Evolutionary conservation across 148 eudicot genomes (phyloP).

Genomic region (Heliamphora exappendiculata): DNA sequence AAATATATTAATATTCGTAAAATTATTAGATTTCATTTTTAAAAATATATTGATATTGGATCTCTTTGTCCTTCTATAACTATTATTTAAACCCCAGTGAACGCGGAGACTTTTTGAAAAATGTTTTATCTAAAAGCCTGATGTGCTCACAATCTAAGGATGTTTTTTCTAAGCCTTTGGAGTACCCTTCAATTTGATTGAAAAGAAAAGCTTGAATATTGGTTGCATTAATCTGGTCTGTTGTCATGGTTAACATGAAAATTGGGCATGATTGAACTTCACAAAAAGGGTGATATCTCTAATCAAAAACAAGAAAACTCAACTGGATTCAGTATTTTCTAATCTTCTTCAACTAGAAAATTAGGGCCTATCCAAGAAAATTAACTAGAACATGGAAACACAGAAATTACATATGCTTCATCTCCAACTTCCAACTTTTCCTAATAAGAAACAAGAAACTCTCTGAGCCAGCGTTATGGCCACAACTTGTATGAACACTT

Average conservation of each 20-base stretch:
- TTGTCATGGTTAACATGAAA: background rate
- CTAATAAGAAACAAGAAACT: background rate
- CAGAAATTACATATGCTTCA: background rate
- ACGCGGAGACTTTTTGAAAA: background rate
- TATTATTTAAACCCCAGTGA: too few species aligned
- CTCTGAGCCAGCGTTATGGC: background rate
- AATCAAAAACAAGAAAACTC: background rate
- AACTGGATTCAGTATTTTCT: background rate
- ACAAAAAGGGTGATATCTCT: background rate
- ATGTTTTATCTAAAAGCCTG: too few species aligned
- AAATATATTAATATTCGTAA: too few species aligned
- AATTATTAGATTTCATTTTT: too few species aligned
- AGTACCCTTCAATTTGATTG: too few species aligned
- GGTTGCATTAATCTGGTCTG: background rate
- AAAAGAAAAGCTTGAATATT: background rate
- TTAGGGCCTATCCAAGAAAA: background rate
- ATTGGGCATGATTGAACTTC: background rate
- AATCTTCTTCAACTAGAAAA: background rate
- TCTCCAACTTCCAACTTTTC: background rate
- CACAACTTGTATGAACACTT: slow-evolving; percentile 4
- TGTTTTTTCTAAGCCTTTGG: too few species aligned
- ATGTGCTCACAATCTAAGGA: too few species aligned
- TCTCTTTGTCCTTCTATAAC: background rate
- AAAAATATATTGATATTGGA: too few species aligned
- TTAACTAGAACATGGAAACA: background rate